Conservation (phyloP, 2,329 filamentous ascomycete genomes). For the Colletotrichum gloeosporioides region DNA sequence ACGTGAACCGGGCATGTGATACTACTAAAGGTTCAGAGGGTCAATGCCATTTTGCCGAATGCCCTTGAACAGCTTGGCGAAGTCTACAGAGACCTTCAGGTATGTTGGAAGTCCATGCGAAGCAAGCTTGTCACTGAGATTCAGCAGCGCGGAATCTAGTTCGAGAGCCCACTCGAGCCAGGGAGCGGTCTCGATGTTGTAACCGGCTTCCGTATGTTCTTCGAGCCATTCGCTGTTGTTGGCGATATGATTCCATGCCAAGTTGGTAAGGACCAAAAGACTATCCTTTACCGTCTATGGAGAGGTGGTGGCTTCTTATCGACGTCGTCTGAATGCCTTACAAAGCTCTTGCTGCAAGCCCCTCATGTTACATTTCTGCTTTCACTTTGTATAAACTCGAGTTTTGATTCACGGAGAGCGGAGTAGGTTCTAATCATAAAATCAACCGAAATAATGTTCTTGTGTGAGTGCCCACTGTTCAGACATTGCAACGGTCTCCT, state of each 20-base stretch:
- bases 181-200: neutral
- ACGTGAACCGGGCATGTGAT: neutral
- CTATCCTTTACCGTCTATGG: neutral
- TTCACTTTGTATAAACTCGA: no score
- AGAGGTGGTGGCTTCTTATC: neutral
- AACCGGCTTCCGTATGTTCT: neutral
- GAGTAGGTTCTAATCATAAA: no score
- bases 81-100: neutral
- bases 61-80: neutral
- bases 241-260: accelerated
- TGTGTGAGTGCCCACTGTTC: no score
- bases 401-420: no score
- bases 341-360: neutral
- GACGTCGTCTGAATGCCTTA: neutral
- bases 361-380: neutral
- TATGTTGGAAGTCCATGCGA: neutral
- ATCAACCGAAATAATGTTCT: no score
- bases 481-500: neutral
- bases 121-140: neutral
- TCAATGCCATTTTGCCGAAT: neutral
- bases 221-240: neutral
- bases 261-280: neutral
- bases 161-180: neutral
- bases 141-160: neutral
- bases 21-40: neutral